A percentile compares a stretch with the other conserved stretches of the same genome.
Conservation (phyloP, 1,284 basidiomycete species). For the Xerocomus nothofagi region DNA sequence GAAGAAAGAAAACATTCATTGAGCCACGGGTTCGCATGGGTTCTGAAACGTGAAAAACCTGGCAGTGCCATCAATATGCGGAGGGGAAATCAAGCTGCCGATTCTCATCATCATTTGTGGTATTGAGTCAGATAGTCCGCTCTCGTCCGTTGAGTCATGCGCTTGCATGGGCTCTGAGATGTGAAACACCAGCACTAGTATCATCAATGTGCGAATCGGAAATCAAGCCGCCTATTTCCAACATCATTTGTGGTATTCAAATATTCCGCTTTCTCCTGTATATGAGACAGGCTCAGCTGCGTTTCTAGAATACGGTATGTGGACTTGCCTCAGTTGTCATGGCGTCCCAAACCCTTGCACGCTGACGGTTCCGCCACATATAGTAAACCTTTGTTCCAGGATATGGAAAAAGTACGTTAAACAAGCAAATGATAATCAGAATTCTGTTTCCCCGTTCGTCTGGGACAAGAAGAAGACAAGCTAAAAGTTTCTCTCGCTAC, state of each 20-base stretch:
- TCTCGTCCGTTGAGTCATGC: constrained; percentile 33
- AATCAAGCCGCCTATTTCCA: constrained; percentile 40
- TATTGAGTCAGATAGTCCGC: constrained; percentile 41
- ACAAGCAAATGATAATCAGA: constrained; percentile 43
- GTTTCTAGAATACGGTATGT: neutral
- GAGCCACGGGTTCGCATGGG: no score
- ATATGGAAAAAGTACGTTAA: constrained; percentile 52
- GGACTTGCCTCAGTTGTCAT: constrained; percentile 48
- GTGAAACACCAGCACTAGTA: no score
- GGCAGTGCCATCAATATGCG: constrained; percentile 34
- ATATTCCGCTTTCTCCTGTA: constrained; percentile 42
- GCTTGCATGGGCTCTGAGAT: neutral
- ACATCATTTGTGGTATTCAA: constrained; percentile 43
- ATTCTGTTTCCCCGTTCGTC: constrained; percentile 51
- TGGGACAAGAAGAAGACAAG: constrained; percentile 15
- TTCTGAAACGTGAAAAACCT: neutral
- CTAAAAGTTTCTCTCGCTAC: neutral
- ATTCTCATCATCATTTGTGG: constrained; percentile 43
- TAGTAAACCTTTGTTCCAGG: constrained; percentile 53
- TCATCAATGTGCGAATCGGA: constrained; percentile 39
- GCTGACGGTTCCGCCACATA: constrained; percentile 49
- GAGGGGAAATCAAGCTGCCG: constrained; percentile 41
- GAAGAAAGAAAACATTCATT: neutral
- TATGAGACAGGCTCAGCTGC: neutral
- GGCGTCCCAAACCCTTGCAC: constrained; percentile 49